Percentiles rank a stretch among this genome's conserved stretches.
These are phyloP conservation scores for Cladosporium sp. DNA, from an alignment of 2,329 filamentous ascomycete species.

Conservation along the genomic window DNA sequence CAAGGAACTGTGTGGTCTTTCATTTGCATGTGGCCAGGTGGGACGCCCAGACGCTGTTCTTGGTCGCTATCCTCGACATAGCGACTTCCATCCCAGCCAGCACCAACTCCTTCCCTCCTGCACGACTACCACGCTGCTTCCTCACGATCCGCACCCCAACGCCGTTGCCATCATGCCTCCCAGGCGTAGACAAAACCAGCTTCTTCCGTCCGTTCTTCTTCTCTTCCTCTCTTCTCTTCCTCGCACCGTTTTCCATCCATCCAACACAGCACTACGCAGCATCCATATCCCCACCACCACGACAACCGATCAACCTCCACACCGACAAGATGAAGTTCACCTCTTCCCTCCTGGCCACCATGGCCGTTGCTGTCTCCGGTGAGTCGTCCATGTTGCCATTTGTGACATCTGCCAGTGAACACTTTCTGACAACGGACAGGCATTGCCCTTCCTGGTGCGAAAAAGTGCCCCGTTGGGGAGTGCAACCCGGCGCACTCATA, in stretches of 20 bases:
- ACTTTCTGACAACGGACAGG: conserved; percentile 2
- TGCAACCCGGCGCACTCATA: neutral
- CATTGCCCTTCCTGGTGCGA: neutral
- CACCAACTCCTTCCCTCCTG: conserved; percentile 12
- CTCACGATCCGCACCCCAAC: neutral
- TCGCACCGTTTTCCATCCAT: conserved; percentile 14
- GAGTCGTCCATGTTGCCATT: neutral
- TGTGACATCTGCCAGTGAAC: neutral
- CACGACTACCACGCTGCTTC: neutral
- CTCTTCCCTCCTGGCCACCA: neutral
- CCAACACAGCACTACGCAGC: conserved; percentile 19
- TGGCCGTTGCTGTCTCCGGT: conserved; percentile 5
- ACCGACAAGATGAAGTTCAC: conserved; percentile 19
- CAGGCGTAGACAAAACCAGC: conserved; percentile 13
- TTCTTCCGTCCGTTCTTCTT: neutral
- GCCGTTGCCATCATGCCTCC: neutral
- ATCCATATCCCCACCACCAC: conserved; percentile 4
- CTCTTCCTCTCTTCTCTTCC: conserved; percentile 10
- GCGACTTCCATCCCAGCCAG: neutral
- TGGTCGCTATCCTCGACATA: neutral
- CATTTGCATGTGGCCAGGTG: neutral
- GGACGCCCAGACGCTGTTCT: neutral
- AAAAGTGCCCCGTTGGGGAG: neutral
- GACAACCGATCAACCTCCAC: neutral
- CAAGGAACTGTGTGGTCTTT: neutral